phyloP scores from a whole-genome alignment of 2,329 filamentous ascomycete genomes.

The Fusarium sp. region DNA sequence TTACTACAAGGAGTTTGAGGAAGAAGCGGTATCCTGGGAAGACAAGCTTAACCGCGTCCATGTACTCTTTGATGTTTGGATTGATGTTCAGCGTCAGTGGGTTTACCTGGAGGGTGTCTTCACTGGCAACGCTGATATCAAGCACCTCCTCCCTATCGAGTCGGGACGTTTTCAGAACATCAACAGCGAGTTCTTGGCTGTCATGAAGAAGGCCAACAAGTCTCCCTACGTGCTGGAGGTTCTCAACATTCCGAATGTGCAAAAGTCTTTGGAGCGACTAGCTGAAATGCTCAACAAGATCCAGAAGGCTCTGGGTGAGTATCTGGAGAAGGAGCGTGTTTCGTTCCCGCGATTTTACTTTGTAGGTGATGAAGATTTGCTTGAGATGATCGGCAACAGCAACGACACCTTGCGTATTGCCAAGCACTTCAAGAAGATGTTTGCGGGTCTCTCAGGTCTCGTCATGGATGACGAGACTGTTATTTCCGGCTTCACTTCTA shows the following conservation, averaged over 20 bases:
- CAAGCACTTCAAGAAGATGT: constrained; percentile 99
- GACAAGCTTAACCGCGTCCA: constrained; percentile 98
- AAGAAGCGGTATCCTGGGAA: constrained; percentile 96
- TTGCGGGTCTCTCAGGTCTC: constrained; percentile 92
- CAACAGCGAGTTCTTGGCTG: constrained; percentile 98
- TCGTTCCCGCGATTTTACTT: constrained; percentile 99
- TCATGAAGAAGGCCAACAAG: constrained; percentile 99
- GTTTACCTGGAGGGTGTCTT: constrained; percentile 99
- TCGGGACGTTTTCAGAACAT: constrained; percentile 98
- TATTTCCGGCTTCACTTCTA: constrained; percentile 93
- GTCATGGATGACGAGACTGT: constrained; percentile 90
- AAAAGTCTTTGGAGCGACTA: constrained; percentile 94
- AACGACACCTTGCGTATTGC: constrained; percentile 96
- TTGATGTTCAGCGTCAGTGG: constrained; percentile 99
- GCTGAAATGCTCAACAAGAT: constrained; percentile 99
- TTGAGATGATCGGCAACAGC: constrained; percentile 99
- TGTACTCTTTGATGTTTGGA: constrained; percentile 99
- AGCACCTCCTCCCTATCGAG: constrained; percentile 95
- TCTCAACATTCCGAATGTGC: constrained; percentile 92
- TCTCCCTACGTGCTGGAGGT: constrained; percentile 96
- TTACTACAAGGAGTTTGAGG: constrained; percentile 99
- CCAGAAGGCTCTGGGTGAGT: constrained; percentile 97
- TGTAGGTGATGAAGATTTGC: constrained; percentile 95
- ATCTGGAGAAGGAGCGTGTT: constrained; percentile 96
- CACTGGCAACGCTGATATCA: constrained; percentile 98